phyloP scores from a whole-genome alignment of 331 rosid species.

The Erythrophleum ivorense region DNA sequence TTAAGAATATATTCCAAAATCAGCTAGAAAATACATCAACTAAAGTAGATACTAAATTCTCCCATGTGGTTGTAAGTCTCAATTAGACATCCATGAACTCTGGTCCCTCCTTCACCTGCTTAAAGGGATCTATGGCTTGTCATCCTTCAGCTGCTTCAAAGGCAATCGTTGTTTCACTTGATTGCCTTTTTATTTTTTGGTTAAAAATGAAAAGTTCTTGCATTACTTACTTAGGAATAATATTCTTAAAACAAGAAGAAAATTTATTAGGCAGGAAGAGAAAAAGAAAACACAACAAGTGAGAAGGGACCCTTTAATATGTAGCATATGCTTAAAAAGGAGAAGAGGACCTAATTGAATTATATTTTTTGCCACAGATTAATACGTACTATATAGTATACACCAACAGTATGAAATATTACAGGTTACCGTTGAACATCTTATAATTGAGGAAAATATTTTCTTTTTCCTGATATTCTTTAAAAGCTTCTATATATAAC shows the following conservation, averaged over 20 bases:
- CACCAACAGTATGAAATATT: neutral
- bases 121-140: neutral
- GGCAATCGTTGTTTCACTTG: neutral
- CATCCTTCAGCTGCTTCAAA: neutral
- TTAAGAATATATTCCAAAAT: neutral
- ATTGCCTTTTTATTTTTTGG: neutral
- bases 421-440: neutral
- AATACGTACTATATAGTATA: neutral
- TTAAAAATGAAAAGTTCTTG: neutral
- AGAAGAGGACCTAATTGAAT: neutral
- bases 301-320: neutral
- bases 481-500: neutral
- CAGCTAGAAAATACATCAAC: neutral
- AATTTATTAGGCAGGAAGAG: neutral
- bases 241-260: neutral
- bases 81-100: neutral
- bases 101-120: neutral
- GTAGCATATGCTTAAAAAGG: neutral
- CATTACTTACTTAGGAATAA: neutral
- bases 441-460: too few species aligned
- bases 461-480: neutral
- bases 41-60: slow-evolving; percentile 4
- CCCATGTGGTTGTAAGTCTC: neutral
- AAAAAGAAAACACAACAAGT: neutral
- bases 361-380: too few species aligned